Conservation (phyloP, 192 early-diverging fungal species). For the Coemansia sp. region DNA sequence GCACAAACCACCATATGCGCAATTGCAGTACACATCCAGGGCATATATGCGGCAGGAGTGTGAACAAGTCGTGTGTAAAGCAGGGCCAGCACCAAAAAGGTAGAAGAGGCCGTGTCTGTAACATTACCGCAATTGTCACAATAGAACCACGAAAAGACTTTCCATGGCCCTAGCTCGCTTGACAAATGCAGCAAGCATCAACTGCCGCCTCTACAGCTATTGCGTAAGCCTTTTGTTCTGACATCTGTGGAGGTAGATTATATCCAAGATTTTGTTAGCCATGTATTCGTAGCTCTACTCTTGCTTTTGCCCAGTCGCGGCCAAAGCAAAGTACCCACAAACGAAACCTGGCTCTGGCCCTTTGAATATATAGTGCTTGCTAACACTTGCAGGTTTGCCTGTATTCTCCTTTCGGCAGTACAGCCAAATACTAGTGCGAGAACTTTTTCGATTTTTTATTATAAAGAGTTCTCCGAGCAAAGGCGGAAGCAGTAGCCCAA, state of each 20-base stretch:
- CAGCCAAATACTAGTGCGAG: not conserved
- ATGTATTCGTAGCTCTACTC: not conserved
- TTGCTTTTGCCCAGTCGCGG: not conserved
- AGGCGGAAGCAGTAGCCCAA: not conserved
- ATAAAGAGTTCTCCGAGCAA: not conserved
- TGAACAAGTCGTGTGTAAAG: no score
- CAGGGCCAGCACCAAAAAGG: not conserved
- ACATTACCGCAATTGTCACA: not conserved
- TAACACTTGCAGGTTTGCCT: not conserved
- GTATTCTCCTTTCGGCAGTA: not conserved
- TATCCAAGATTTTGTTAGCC: not conserved
- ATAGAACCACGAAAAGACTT: not conserved
- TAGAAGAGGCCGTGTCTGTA: not conserved
- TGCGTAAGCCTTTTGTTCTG: not conserved
- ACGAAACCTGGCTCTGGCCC: not conserved
- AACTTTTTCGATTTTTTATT: not conserved
- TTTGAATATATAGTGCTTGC: not conserved
- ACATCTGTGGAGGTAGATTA: not conserved
- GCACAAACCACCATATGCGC: not conserved
- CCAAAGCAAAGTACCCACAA: not conserved
- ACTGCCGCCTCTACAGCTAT: not conserved
- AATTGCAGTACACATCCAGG: not conserved
- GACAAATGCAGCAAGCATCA: not conserved
- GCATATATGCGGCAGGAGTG: not conserved
- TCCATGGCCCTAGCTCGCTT: not conserved